phyloP scores from a whole-genome alignment of 2,329 filamentous ascomycete genomes.

The Epichloe coenophiala region DNA sequence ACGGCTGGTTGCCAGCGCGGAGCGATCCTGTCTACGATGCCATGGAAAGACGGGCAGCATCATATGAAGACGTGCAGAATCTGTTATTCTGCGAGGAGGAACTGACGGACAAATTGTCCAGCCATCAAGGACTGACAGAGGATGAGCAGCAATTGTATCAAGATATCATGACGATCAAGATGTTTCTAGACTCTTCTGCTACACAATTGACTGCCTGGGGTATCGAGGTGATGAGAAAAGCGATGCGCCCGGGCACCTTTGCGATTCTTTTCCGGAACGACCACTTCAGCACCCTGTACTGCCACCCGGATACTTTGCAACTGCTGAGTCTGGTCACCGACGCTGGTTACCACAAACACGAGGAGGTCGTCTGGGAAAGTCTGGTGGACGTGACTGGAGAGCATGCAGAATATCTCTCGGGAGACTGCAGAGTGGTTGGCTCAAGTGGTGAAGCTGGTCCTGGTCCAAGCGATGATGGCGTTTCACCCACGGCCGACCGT shows the following conservation, averaged over 20 bases:
- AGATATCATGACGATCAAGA: slow-evolving; percentile 73
- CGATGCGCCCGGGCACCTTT: slow-evolving; percentile 62
- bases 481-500: slow-evolving; percentile 9
- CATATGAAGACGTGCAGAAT: slow-evolving; percentile 86
- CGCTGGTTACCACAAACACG: slow-evolving; percentile 73
- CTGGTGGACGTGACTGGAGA: slow-evolving; percentile 79
- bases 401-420: slow-evolving; percentile 70
- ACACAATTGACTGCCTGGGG: slow-evolving; percentile 82
- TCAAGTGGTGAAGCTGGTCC: slow-evolving; percentile 13
- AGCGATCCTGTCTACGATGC: slow-evolving; percentile 55
- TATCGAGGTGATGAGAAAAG: slow-evolving; percentile 57
- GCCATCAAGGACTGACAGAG: slow-evolving; percentile 40
- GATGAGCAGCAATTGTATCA: slow-evolving; percentile 70
- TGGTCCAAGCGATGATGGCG: slow-evolving; percentile 7
- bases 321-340: slow-evolving; percentile 84
- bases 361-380: slow-evolving; percentile 93
- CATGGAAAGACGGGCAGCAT: slow-evolving; percentile 60
- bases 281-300: slow-evolving; percentile 89
- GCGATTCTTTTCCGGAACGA: slow-evolving; percentile 94
- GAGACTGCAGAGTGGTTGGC: slow-evolving; percentile 82
- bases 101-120: slow-evolving; percentile 59
- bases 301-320: slow-evolving; percentile 63
- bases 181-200: slow-evolving; percentile 64
- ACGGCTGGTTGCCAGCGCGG: slow-evolving; percentile 75
- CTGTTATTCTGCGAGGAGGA: slow-evolving; percentile 82